Evolutionary conservation across 2,329 filamentous ascomycete species (phyloP), one percentile per base, ranked within the genome.

Genomic region (Byssoonygena ceratinophila): DNA sequence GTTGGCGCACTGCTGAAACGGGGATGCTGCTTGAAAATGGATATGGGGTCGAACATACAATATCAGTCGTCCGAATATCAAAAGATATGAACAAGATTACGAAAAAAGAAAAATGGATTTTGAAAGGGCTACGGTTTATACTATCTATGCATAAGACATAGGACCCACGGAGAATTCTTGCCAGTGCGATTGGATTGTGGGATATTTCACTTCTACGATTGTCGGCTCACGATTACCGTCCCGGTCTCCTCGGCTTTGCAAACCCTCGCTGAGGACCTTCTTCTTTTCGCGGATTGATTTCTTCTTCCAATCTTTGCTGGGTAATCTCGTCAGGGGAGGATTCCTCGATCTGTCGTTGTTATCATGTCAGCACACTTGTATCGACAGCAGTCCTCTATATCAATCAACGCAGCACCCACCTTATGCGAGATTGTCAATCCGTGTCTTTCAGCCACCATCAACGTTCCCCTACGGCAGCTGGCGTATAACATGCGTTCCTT

Each of bases 401-500:
- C 5, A 34, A 11, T 34, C 14, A n/a, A n/a, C 12, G 6, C 32
- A n/a, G 32, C 12, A 60, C 60, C 46, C 65, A 75, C 73, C 66
- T 76, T 79, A 68, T 80, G 82, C 52, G 71, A 69, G 36, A 83
- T 71, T 58, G 74, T 74, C 52, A 83, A 61, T 4, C 80, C 79
- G 23, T 76, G 75, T 45, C 75, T 72, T 46, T 79, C 75, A 18
- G 79, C 79, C 53, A 77, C 56, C 23, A 64, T 61, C 25, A 83
- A 68, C n/a, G 77, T 76, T 57, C 73, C 72, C 25, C 71, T 70
- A 59, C 79, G 74, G 54, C 75, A 77, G 51, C 77, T 79, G 22
- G 80, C 79, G 64, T 83, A 82, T 54, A 83, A 60, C 81, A 84
- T 83, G 52, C 80, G 72, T 64, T 83, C 79, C 66, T 80, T 82